A percentile compares a stretch with the other conserved stretches of the same genome.
Evolutionary conservation across 1,284 basidiomycete species (phyloP).

Genomic region (Inonotus hispidus): DNA sequence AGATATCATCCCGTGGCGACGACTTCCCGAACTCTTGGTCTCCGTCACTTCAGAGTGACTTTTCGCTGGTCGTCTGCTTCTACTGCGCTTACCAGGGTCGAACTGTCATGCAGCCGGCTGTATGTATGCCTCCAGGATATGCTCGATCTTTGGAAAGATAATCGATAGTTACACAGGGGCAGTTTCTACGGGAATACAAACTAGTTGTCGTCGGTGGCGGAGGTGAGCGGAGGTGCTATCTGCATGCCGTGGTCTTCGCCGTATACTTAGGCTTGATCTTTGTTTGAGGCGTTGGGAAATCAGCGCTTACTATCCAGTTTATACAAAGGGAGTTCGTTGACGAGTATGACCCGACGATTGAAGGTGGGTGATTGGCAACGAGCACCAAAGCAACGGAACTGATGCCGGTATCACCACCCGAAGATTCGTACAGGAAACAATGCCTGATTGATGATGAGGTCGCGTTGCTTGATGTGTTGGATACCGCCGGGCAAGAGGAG

Average conservation of each 20-base stretch:
- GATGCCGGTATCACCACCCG: background rate
- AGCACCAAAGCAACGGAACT: background rate
- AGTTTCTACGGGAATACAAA: constrained; percentile 93
- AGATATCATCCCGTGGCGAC: background rate
- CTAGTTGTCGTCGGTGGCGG: constrained; percentile 97
- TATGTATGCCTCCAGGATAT: background rate
- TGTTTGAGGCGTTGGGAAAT: constrained; percentile 88
- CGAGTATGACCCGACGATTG: constrained; percentile 98
- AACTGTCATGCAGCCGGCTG: background rate
- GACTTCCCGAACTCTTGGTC: background rate
- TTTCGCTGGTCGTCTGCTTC: background rate
- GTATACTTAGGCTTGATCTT: background rate
- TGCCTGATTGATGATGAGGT: constrained; percentile 98
- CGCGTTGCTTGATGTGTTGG: constrained; percentile 92
- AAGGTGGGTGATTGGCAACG: constrained; percentile 46
- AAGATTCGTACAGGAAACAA: constrained; percentile 94
- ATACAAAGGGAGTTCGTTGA: constrained; percentile 97
- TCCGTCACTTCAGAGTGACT: background rate
- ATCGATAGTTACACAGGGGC: constrained; percentile 50
- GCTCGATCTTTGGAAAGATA: background rate
- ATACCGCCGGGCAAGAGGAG: constrained; percentile 99
- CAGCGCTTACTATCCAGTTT: constrained; percentile 95
- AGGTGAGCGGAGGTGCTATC: constrained; percentile 49
- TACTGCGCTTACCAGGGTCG: background rate
- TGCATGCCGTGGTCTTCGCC: background rate